Conservation (phyloP, 2,329 filamentous ascomycete species). For the Colletotrichum sp. region DNA sequence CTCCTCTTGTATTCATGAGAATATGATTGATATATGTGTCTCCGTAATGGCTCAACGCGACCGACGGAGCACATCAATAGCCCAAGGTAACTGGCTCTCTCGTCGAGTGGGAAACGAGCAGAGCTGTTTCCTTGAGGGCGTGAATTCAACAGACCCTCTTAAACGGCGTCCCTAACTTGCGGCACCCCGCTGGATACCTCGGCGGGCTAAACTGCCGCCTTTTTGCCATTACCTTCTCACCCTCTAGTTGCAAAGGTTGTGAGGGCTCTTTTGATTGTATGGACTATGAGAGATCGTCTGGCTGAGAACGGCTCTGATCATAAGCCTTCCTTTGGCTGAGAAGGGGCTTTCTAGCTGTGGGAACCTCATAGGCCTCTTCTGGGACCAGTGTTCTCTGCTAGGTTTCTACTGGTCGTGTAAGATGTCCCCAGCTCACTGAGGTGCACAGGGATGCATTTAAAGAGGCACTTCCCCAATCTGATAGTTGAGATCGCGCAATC, state of each 20-base stretch:
- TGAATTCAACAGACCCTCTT: not conserved
- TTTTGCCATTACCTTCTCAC: not conserved
- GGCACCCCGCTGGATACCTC: too few relatives aligned
- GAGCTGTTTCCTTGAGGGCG: not conserved
- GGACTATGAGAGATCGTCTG: too few relatives aligned
- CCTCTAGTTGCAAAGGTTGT: not conserved
- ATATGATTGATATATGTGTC: not conserved
- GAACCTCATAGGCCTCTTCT: not conserved
- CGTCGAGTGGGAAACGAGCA: not conserved
- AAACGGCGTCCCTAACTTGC: not conserved
- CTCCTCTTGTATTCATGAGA: not conserved
- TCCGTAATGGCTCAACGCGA: not conserved
- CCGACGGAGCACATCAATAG: not conserved
- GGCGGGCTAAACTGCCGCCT: too few relatives aligned
- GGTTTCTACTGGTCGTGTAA: not conserved
- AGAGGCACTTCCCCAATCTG: not conserved
- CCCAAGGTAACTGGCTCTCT: not conserved
- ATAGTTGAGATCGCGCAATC: not conserved
- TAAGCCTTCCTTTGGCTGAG: too few relatives aligned
- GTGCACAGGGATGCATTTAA: not conserved
- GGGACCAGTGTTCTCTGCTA: not conserved
- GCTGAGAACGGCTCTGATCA: too few relatives aligned
- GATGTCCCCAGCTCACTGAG: not conserved
- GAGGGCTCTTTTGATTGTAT: too few relatives aligned
- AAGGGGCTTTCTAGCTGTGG: not conserved